Evolutionary conservation across 2,329 filamentous ascomycete species (phyloP), one percentile per base, ranked within the genome.

Genomic region (Colletotrichum lupini): DNA sequence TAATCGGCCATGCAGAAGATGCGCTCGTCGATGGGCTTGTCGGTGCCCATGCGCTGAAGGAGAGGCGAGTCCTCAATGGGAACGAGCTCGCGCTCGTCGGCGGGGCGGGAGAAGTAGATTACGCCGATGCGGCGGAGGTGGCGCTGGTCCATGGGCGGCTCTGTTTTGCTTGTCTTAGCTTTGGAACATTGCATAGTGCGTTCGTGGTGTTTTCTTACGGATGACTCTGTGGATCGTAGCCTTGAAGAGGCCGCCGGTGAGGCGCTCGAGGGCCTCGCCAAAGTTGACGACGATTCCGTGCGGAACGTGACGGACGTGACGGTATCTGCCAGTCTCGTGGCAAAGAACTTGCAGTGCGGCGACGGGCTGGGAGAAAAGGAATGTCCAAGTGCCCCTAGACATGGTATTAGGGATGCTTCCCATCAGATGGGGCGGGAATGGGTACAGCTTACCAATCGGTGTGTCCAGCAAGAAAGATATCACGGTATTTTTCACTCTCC

Each of bases 51-150:
- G 53, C 74, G 76, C 72, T 80, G 76, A 11, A 84, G 74, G 26
- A 84, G 67, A 3, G 82, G 82, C 4, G 78, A 78, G 65, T 79
- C 79, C 9, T 79, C 77, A 22, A 82, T 80, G 11, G 83, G 80
- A 56, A 80, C 80, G 14, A 84, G 78, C 67, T 81, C 77, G 1
- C 81, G 77, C 2, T 84, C 78, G 61, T 83, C 81, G 0, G 79
- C 79, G 0, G 83, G 83, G 12, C 83, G 77, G 2, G 83, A 80
- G 68, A 85, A 85, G 72, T 85, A 85, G 56, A 83, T 81, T 49
- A 85, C 75, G 4, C 82, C 82, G 42, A 84, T 74, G 5, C 83
- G 79, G 53, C 80, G 77, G 12, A 79, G 78, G 57, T 81, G 77
- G 14, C 77, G 78, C 71, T 84, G 83, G 62, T 85, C 83, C 26